phyloP scores from a whole-genome alignment of 1,284 basidiomycete species.

The Vanrija sp. region DNA sequence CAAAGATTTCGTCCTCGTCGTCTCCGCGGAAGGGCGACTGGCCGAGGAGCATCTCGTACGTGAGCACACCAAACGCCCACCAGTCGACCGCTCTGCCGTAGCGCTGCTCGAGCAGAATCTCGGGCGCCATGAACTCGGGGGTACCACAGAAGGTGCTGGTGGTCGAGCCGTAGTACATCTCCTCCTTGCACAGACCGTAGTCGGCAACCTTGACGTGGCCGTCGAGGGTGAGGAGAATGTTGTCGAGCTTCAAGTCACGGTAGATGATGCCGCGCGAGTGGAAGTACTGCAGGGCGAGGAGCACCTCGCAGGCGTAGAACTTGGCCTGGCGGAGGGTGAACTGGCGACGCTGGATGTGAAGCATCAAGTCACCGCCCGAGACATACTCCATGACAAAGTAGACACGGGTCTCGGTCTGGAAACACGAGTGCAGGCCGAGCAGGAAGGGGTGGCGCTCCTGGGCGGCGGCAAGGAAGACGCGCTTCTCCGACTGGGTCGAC shows the following conservation, averaged over 20 bases:
- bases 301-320: slow-evolving; percentile 97
- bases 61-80: slow-evolving; percentile 99
- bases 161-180: slow-evolving; percentile 97
- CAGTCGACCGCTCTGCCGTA: slow-evolving; percentile 98
- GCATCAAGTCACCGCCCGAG: slow-evolving; percentile 73
- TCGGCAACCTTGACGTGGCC: slow-evolving; percentile 99
- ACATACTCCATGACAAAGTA: slow-evolving; percentile 81
- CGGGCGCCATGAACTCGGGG: slow-evolving; percentile 99
- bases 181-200: slow-evolving; percentile 98
- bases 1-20: slow-evolving; percentile 99
- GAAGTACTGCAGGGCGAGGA: slow-evolving; percentile 96
- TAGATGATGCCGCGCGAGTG: slow-evolving; percentile 95
- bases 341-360: slow-evolving; percentile 75
- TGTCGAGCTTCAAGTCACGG: slow-evolving; percentile 94
- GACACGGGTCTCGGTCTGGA: slow-evolving; percentile 97
- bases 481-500: slow-evolving; percentile 98
- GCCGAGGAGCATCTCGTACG: slow-evolving; percentile 98
- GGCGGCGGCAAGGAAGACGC: slow-evolving; percentile 93
- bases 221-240: slow-evolving; percentile 93
- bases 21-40: slow-evolving; percentile 99
- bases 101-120: slow-evolving; percentile 97
- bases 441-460: slow-evolving; percentile 97
- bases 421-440: slow-evolving; percentile 94
- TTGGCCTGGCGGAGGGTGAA: slow-evolving; percentile 83
- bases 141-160: slow-evolving; percentile 99